A percentile compares a stretch with the other conserved stretches of the same genome.
Evolutionary conservation across 2,329 filamentous ascomycete species (phyloP).

Genomic region (Eutypella sp.): DNA sequence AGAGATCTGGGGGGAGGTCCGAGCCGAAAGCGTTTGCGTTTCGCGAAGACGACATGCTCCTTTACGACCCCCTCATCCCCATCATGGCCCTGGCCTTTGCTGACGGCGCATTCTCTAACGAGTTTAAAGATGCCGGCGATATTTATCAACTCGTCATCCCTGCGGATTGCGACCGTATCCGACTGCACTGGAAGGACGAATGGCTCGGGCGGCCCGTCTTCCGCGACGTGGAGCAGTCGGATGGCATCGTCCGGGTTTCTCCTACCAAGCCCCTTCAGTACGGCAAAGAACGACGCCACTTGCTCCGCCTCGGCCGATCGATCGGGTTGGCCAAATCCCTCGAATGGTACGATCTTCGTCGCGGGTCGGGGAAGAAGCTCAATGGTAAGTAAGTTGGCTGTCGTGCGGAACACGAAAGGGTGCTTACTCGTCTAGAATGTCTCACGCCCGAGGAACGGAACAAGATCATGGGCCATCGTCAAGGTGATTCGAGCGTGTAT

Average conservation of each 20-base stretch:
- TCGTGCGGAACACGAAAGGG: not conserved
- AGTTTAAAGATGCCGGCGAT: not conserved
- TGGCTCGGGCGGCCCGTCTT: not conserved
- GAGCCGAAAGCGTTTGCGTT: not conserved
- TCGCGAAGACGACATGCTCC: not conserved
- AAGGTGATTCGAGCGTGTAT: not conserved
- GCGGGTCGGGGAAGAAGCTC: no score
- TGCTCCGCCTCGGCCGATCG: not conserved
- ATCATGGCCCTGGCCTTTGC: not conserved
- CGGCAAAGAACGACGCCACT: not conserved
- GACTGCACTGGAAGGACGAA: not conserved
- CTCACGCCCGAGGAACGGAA: not conserved
- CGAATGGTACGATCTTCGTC: not conserved
- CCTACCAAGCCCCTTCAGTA: not conserved
- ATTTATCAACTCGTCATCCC: not conserved
- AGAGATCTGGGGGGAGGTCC: not conserved
- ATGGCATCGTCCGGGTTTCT: not conserved
- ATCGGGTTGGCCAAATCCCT: not conserved
- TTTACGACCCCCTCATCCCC: not conserved
- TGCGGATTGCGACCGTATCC: not conserved
- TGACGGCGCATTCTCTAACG: not conserved
- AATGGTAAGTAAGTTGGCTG: not conserved
- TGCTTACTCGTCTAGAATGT: not conserved
- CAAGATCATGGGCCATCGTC: not conserved
- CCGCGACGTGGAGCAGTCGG: not conserved